Evolutionary conservation across 2,329 filamentous ascomycete species (phyloP), one percentile per base, ranked within the genome.

Genomic region (Pseudogymnoascus sp.): DNA sequence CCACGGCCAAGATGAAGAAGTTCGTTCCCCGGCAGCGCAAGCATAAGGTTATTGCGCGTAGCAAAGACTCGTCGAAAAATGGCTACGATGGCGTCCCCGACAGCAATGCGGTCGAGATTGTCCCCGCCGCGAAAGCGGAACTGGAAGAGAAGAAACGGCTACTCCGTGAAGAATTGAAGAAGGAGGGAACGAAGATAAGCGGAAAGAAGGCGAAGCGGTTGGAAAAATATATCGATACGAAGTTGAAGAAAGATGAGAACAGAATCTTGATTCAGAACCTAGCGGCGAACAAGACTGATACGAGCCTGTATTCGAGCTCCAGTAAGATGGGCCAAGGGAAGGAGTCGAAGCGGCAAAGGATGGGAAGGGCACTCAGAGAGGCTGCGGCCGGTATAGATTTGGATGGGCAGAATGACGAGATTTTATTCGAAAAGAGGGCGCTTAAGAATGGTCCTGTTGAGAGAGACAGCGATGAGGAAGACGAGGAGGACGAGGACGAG

Each of bases 191-290:
- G 47, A 85, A 85, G 68, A 77, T 86, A 70, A 85, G 78, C 68
- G 77, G 82, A 63, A 86, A 87, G 70, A 87, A 87, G 71, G 81
- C 84, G 5, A 87, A 87, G 74, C 79, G 85, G 1, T 70, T 87
- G 38, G 84, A 87, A 64, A 87, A 87, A 69, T 87, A 87, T 70
- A 85, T 87, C 65, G 92, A 97, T 69, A 94, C 83, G 62, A 99
- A 99, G 79, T 78, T 99, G 50, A 89, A 87, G 73, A 97, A 96
- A 73, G 94, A 99, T 71, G 93, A 97, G 73, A 96, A 90, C 69
- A 80, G 90, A 28, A 88, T 86, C 61, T 78, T 99, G 30, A 80
- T 97, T 67, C 89, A 89, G 70, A 92, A 94, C 71, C 80, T 99
- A 25, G 89, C 90, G 16, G 80, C 84, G 63, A 81, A 84, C 60